Evolutionary conservation across 805 yeast species (phyloP).

Genomic region (Barnettozyma pratensis): DNA sequence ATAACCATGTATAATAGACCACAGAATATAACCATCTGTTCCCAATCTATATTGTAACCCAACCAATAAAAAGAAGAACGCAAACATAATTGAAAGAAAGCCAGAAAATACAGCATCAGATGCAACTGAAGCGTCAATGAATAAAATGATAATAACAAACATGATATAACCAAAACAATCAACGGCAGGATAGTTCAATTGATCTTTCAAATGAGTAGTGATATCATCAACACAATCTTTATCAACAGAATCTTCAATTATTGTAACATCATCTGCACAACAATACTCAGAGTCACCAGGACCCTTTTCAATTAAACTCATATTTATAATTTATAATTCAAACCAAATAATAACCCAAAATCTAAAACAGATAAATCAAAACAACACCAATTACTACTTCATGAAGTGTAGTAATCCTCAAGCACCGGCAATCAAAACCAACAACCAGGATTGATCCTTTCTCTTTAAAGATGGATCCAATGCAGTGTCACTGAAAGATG

Average conservation of each 20-base stretch:
- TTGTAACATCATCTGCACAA: neutral
- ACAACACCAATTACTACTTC: too few relatives aligned
- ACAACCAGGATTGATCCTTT: constrained; percentile 25
- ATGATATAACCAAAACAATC: neutral
- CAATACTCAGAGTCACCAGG: neutral
- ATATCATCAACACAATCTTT: neutral
- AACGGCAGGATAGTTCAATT: neutral
- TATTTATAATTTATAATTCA: neutral
- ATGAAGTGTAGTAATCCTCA: constrained; percentile 1
- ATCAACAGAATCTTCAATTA: neutral
- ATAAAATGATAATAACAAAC: neutral
- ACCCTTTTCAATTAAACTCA: neutral
- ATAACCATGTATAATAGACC: constrained; percentile 3
- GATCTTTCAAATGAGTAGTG: neutral
- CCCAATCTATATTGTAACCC: neutral
- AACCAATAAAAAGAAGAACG: constrained; percentile 2
- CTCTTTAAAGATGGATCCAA: neutral
- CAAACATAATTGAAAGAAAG: constrained; percentile 2
- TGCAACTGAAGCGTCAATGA: neutral
- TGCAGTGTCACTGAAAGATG: too few relatives aligned
- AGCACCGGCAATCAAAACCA: constrained; percentile 20
- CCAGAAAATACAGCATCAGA: constrained; percentile 2
- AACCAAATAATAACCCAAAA: neutral
- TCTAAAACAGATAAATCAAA: neutral
- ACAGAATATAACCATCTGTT: neutral